These are phyloP conservation scores for Blastobotrys buckinghamii DNA, from an alignment of 1,139 yeast genomes.

Conservation along the genomic window DNA sequence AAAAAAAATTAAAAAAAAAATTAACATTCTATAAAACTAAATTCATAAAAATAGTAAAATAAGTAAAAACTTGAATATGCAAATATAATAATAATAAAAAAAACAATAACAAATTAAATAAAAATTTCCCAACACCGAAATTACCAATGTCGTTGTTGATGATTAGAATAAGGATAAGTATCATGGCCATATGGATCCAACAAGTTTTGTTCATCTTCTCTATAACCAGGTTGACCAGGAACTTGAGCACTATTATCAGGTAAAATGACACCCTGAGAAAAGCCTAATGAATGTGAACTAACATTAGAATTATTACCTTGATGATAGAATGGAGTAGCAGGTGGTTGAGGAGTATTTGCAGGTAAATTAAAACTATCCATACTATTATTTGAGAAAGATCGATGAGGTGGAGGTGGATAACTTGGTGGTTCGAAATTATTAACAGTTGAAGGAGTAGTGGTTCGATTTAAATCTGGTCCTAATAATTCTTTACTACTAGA, in stretches of 20 bases:
- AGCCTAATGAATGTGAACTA: constrained; percentile 3
- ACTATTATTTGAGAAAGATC: background rate
- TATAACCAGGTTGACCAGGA: background rate
- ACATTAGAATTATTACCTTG: background rate
- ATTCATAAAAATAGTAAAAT: background rate
- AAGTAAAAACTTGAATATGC: background rate
- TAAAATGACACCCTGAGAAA: constrained; percentile 1
- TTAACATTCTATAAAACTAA: background rate
- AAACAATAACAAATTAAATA: too few relatives aligned
- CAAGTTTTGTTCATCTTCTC: constrained; percentile 2
- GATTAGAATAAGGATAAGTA: constrained; percentile 2
- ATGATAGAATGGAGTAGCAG: background rate
- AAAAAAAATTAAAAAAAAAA: background rate
- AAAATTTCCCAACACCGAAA: too few relatives aligned
- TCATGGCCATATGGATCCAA: background rate
- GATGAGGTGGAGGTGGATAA: background rate
- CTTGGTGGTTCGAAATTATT: background rate
- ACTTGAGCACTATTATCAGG: background rate
- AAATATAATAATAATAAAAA: too few relatives aligned
- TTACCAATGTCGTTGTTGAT: constrained; percentile 5
- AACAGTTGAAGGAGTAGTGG: background rate
- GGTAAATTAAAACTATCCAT: background rate
- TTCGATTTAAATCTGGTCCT: too few relatives aligned
- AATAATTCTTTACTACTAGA: background rate
- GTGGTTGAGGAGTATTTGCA: too few relatives aligned